Evolutionary conservation across 140 eudicot species (phyloP), one percentile per base, ranked within the genome.

Genomic region (Cichorium intybus): DNA sequence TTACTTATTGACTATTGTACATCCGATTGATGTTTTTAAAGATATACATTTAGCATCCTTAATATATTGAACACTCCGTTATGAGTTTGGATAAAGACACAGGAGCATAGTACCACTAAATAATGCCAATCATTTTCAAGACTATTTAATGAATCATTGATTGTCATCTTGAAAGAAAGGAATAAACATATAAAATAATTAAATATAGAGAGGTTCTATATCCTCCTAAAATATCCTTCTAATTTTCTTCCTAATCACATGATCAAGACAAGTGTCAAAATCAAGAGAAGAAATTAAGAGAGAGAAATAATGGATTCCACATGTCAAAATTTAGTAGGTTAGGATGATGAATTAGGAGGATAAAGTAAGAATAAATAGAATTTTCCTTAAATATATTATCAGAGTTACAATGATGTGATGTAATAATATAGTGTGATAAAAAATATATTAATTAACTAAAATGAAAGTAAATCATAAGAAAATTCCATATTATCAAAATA

Each of bases 101-200:
- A 53, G 41, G 34, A 26, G 11, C 14, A 56, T 56, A 66, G 46
- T 53, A 5, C 6, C 6, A 10, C 55, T 18, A 10, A 34, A 46
- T 71, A 56, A 41, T 63, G 31, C 54, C 54, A 55, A 45, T 56
- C 73, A 8, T 56, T 56, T 22, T 73, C 78, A 47, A 47, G 33
- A 18, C 23, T 64, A 68, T 54, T 45, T 28, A 63, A 29, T 37
- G 69, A 34, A 73, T 31, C 23, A 64, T 54, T 63, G 66, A 54
- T 34, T 35, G 61, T 20, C 37, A 50, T 21, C 37, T 33, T 33
- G 41, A 27, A 51, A 51, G 37, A 41, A 66, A 22, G 24, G 4
- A 43, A 63, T 63, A 45, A 28, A 4, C 22, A n/a, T 56, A 16
- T 46, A 16, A 3, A 46, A 46, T 6, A 53, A 24, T 41, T 10